Evolutionary conservation across 2,329 filamentous ascomycete species (phyloP), one percentile per base, ranked within the genome.

Genomic region (Fusarium oligoseptatum): DNA sequence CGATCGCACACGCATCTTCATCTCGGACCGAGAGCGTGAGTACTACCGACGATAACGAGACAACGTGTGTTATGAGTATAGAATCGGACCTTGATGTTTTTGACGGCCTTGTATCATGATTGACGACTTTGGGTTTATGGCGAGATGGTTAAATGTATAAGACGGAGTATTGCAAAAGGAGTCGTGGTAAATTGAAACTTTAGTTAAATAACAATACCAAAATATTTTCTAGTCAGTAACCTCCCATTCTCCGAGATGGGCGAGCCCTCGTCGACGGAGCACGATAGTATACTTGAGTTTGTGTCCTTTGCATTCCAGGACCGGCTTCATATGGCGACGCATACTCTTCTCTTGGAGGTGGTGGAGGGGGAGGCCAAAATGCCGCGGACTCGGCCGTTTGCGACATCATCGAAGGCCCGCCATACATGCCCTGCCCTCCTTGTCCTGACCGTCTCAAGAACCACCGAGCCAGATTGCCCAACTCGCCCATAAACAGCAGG

Each of bases 401-500:
- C 2, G 67, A 56, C 56, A 74, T 61, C 58, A 68, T 58, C 37
- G 36, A 22, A 11, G 67, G 66, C 2, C 65, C 62, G 6, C 69
- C 64, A 29, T 75, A 76, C 17, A 61, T 29, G 15, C 68, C 66
- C 50, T 62, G 60, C 22, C 50, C 65, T 12, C 52, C 67, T 20
- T 65, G 66, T 29, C 41, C 57, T 27, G 67, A 60, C 60, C 70
- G 72, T 39, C 78, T 74, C n/a, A 75, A 64, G 15, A 81, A 52
- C 81, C 81, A 83, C 6, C 72, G 66, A 22, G 78, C 48, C 12
- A 83, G 65, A 67, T 82, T 83, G 24, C 81, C 80, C 50, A 87
- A 75, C 72, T 86, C 84, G 8, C 83, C 84, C 76, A 85, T 85
- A 79, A 84, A 86, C 79, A 82, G 83, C 4, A 87, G 76, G 0